These are phyloP conservation scores for Clohesyomyces aquaticus DNA, from an alignment of 495 filamentous ascomycete genomes.

Conservation along the genomic window DNA sequence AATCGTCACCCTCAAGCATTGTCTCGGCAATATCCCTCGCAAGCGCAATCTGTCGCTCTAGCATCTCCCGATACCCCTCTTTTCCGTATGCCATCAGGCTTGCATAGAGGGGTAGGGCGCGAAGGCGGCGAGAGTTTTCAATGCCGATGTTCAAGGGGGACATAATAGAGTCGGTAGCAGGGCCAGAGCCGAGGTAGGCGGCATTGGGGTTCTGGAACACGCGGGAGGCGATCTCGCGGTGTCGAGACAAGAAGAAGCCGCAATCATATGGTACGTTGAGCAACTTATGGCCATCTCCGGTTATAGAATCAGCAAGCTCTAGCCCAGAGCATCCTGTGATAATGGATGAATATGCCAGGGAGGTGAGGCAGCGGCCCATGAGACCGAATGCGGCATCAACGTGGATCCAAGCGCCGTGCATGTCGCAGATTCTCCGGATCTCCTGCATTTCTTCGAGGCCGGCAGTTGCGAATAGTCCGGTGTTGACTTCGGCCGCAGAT, in stretches of 20 bases:
- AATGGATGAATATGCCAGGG: constrained; percentile 63
- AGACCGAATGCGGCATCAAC: constrained; percentile 91
- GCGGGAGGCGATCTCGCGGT: constrained; percentile 57
- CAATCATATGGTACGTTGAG: constrained; percentile 97
- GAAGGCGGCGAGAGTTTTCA: constrained; percentile 89
- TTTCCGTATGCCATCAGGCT: constrained; percentile 75
- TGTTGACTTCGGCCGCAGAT: constrained; percentile 89
- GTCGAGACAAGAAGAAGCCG: constrained; percentile 81
- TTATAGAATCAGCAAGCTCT: constrained; percentile 86
- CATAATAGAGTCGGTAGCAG: constrained; percentile 55
- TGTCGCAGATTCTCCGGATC: constrained; percentile 70
- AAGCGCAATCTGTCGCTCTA: constrained; percentile 70
- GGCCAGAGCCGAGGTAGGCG: constrained; percentile 67
- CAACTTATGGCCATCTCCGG: constrained; percentile 85
- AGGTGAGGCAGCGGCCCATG: constrained; percentile 64
- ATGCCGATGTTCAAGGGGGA: constrained; percentile 87
- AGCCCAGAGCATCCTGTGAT: constrained; percentile 62
- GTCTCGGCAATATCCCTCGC: constrained; percentile 68
- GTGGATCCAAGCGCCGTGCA: constrained; percentile 83
- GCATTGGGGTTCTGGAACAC: constrained; percentile 87
- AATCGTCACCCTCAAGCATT: constrained; percentile 61
- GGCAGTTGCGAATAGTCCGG: constrained; percentile 75
- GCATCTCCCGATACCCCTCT: constrained; percentile 69
- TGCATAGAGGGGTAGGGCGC: constrained; percentile 86
- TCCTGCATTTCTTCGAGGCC: constrained; percentile 61